phyloP scores from a whole-genome alignment of 371 early-diverging fungal species.

The Syncephalastrum sp. region DNA sequence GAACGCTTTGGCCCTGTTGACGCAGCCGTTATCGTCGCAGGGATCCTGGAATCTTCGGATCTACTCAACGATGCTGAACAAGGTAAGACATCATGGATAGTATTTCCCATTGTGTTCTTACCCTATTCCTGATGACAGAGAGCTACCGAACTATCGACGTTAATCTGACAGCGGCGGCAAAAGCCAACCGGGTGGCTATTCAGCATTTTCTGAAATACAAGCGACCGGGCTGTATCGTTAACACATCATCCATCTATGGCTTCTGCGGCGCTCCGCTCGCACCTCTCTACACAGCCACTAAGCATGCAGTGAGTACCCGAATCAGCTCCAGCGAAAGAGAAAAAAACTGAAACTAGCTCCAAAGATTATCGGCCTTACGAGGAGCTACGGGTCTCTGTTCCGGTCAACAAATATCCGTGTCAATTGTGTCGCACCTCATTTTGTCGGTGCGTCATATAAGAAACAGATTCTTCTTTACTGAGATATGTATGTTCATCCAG shows the following conservation, averaged over 20 bases:
- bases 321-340: conserved; percentile 11
- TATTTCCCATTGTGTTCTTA: neutral
- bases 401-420: conserved; percentile 59
- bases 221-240: conserved; percentile 69
- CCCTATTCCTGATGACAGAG: neutral
- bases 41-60: conserved; percentile 49
- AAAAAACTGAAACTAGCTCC: conserved; percentile 10
- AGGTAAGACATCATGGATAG: conserved; percentile 12
- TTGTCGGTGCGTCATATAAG: conserved; percentile 48
- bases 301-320: conserved; percentile 60
- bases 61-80: conserved; percentile 37
- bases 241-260: conserved; percentile 78
- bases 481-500: conserved; percentile 11
- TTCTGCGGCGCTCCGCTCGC: conserved; percentile 63
- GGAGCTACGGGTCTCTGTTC: conserved; percentile 49
- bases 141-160: conserved; percentile 61
- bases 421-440: conserved; percentile 79
- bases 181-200: conserved; percentile 71
- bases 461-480: neutral
- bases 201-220: conserved; percentile 52
- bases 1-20: conserved; percentile 48
- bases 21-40: conserved; percentile 69
- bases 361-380: conserved; percentile 61
- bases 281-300: conserved; percentile 80
- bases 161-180: conserved; percentile 62